A percentile compares a stretch with the other conserved stretches of the same genome.
Conservation (phyloP, 768 basidiomycete genomes). For the Boletus coccyginus region DNA sequence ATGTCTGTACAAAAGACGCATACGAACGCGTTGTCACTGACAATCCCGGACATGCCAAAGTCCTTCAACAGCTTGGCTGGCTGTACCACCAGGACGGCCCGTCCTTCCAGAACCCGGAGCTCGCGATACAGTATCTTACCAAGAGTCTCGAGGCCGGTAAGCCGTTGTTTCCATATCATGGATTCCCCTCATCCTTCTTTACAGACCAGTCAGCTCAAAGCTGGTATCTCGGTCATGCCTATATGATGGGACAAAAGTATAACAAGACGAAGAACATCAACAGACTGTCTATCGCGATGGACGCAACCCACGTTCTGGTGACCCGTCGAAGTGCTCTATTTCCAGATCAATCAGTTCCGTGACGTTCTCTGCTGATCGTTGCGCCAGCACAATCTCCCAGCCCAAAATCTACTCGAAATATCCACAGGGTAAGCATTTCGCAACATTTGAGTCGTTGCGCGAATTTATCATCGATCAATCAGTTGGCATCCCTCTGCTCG, state of each 20-base stretch:
- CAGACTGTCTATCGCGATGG: too few species aligned
- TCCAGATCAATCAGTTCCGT: too few species aligned
- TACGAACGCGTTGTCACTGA: conserved; percentile 96
- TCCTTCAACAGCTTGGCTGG: conserved; percentile 97
- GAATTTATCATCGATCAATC: too few species aligned
- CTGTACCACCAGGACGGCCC: conserved; percentile 95
- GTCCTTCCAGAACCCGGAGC: conserved; percentile 92
- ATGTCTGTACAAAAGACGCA: conserved; percentile 86
- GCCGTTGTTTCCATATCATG: conserved; percentile 22
- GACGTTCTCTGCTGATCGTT: too few species aligned
- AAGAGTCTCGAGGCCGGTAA: conserved; percentile 92
- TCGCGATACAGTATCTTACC: conserved; percentile 90
- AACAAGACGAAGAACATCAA: too few species aligned
- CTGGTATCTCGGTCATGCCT: conserved; percentile 98
- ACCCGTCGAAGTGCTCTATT: too few species aligned
- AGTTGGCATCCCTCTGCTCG: too few species aligned
- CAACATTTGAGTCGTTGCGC: too few species aligned
- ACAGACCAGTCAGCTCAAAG: conserved; percentile 92
- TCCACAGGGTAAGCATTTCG: too few species aligned
- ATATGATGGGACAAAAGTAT: conserved; percentile 98
- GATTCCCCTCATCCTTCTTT: neutral
- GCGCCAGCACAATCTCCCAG: too few species aligned
- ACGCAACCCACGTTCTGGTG: too few species aligned
- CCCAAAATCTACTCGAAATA: too few species aligned
- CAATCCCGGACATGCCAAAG: conserved; percentile 93